Evolutionary conservation across 1,139 yeast genomes (phyloP), one percentile per base, ranked within the genome.

Genomic region (Debaryomyces singareniensis): DNA sequence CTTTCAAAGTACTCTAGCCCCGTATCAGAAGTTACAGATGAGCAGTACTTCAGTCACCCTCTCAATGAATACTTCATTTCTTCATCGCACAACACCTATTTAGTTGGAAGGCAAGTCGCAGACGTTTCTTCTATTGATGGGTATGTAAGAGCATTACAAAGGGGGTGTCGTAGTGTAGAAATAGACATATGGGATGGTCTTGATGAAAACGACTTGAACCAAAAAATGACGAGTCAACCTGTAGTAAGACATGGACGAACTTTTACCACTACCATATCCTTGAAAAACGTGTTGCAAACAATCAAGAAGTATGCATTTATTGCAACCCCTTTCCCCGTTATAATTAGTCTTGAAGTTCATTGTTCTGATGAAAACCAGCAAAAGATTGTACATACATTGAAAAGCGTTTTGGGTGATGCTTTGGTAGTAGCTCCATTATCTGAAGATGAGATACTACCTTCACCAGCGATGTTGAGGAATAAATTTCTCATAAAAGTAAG

Each of bases 131-230:
- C 95, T 0, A 75, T 86, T 1, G 97, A 91, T 47, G 95, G 95
- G 0, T 93, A 91, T 43, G 78, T 86, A n/a, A 71, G 82, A 31
- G 94, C 86, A 0, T 58, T 93, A 29, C 96, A 87, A 46, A 73
- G 87, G 34, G 97, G 98, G 1, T 91, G 97, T 45, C 65, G 96
- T 28, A 87, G 96, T 42, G 68, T 93, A 14, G 99, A 93, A 47
- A 76, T 93, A 25, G 99, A 93, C 53, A 69, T 93, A 14, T 93
- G 98, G 98, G 96, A 91, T 56, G 93, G 94, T 6, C 65, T 56
- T 15, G 46, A 40, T 25, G 32, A 33, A 4, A 45, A 40, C 15
- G 29, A 25, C 11, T 40, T 30, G 1, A 68, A 65, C 15, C 27
- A 24, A 10, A 15, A 21, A 4, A 43, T 45, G n/a, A 35, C 39